Conservation (phyloP, 768 basidiomycete species). For the Kwoniella mangroviensis region DNA sequence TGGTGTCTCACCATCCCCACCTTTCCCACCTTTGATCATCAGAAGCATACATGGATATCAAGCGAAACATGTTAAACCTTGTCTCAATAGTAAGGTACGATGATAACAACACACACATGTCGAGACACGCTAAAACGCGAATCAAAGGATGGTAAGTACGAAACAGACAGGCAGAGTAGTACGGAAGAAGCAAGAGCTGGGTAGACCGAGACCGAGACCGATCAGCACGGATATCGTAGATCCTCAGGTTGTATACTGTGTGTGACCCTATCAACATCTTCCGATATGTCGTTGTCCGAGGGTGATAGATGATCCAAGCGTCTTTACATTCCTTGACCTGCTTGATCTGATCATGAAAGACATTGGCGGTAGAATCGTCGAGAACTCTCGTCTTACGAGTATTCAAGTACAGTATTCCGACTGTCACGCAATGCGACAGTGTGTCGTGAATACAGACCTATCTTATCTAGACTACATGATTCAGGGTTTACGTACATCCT, state of each 20-base stretch:
- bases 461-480: constrained; percentile 6
- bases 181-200: background rate
- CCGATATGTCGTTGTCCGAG: background rate
- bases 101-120: background rate
- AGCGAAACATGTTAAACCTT: background rate
- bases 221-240: background rate
- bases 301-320: background rate
- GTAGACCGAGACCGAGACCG: background rate
- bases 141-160: constrained; percentile 2
- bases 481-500: background rate
- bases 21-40: background rate
- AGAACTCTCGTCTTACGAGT: too few species aligned
- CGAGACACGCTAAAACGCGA: constrained; percentile 5
- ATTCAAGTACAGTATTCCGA: too few species aligned
- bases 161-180: background rate
- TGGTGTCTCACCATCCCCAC: background rate
- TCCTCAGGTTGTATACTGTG: background rate
- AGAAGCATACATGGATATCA: background rate
- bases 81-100: background rate
- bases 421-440: too few species aligned
- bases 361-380: too few species aligned
- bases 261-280: background rate
- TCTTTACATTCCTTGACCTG: background rate
- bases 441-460: background rate
- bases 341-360: too few species aligned